phyloP scores from a whole-genome alignment of 2,329 filamentous ascomycete species.

The Fusarium napiforme region DNA sequence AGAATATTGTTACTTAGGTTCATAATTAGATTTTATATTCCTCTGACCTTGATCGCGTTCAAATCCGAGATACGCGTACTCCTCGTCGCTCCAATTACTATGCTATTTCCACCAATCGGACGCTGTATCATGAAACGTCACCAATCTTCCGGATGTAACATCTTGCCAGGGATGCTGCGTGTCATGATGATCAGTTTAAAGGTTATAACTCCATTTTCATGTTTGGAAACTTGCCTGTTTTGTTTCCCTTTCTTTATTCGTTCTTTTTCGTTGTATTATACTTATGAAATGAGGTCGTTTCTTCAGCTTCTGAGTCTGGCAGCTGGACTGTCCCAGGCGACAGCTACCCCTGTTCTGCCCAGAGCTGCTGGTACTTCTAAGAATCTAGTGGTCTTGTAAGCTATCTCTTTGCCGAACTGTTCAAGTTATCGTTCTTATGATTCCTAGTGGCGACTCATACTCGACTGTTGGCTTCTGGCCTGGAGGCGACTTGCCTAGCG shows the following conservation, averaged over 20 bases:
- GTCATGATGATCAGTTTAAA: neutral
- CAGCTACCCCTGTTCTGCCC: neutral
- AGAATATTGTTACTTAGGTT: accelerated
- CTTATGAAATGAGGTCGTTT: neutral
- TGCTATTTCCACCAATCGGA: neutral
- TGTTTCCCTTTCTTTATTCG: neutral
- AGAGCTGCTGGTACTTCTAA: neutral
- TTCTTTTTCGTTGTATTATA: neutral
- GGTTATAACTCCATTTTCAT: neutral
- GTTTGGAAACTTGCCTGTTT: accelerated
- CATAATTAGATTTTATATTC: accelerated
- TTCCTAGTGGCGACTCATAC: constrained; percentile 21
- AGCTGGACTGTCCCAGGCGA: constrained; percentile 10
- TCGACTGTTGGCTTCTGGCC: constrained; percentile 33
- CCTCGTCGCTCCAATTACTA: too few species aligned
- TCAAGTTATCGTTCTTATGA: neutral
- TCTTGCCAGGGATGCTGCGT: neutral
- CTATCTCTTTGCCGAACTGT: accelerated
- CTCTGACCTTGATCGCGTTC: too few species aligned
- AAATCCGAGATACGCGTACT: too few species aligned
- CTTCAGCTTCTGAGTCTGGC: neutral
- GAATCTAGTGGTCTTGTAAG: constrained; percentile 13
- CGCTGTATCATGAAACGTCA: neutral
- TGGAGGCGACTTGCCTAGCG: neutral
- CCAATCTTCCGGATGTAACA: neutral